Percentiles rank a stretch among this genome's conserved stretches.
These are phyloP conservation scores for Neurospora sp. DNA, from an alignment of 495 filamentous ascomycete genomes.

Conservation along the genomic window DNA sequence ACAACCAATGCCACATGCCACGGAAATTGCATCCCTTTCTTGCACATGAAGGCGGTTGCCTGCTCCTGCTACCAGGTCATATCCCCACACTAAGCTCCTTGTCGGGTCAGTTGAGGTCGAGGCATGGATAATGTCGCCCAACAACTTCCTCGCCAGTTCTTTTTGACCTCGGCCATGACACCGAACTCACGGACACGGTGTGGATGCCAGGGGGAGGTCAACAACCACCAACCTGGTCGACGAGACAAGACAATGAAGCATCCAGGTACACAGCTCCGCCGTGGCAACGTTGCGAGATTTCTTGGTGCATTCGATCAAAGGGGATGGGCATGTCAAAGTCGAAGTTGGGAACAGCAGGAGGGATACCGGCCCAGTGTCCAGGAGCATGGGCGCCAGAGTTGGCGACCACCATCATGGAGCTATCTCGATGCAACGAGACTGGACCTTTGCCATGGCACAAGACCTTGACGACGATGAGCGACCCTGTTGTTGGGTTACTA, in stretches of 20 bases:
- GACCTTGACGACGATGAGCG: not conserved
- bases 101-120: not conserved
- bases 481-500: not conserved
- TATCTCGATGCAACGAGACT: not conserved
- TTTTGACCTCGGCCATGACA: not conserved
- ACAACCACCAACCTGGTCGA: not conserved
- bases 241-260: not conserved
- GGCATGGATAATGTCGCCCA: not conserved
- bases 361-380: not conserved
- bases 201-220: not conserved
- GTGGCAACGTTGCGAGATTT: not conserved
- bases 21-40: not conserved
- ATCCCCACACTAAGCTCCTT: not conserved
- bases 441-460: not conserved
- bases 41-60: not conserved
- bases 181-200: not conserved
- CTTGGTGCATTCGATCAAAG: not conserved
- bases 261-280: not conserved
- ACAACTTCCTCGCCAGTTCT: not conserved
- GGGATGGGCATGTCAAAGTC: not conserved
- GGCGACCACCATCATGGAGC: not conserved
- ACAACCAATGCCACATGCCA: not conserved
- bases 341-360: not conserved
- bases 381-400: not conserved
- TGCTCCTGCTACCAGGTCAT: not conserved